phyloP scores from a whole-genome alignment of 495 filamentous ascomycete genomes.

The Trichoderma parareesei region DNA sequence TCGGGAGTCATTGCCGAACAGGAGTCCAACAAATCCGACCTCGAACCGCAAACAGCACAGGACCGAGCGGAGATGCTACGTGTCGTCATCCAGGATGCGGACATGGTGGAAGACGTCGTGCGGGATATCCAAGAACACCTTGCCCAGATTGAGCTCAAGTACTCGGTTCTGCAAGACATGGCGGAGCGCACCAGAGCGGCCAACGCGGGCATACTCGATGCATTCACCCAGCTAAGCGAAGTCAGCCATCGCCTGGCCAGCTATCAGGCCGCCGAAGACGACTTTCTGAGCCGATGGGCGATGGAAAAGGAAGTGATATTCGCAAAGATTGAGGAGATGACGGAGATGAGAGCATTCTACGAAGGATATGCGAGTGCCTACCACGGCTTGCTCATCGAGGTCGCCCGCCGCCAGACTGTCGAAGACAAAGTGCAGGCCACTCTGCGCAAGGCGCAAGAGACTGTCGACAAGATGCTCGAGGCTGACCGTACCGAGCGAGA shows the following conservation, averaged over 20 bases:
- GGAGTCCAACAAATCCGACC: conserved; percentile 45
- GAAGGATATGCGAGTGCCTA: conserved; percentile 78
- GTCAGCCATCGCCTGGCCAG: conserved; percentile 55
- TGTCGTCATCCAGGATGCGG: conserved; percentile 75
- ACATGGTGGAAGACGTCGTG: conserved; percentile 84
- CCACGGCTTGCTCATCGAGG: conserved; percentile 73
- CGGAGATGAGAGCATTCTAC: conserved; percentile 66
- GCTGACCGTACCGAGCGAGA: conserved; percentile 68
- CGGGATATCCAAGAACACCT: conserved; percentile 70
- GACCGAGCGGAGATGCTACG: conserved; percentile 77
- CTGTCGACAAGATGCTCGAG: conserved; percentile 66
- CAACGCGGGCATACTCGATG: conserved; percentile 39
- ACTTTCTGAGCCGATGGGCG: conserved; percentile 68
- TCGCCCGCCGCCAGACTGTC: conserved; percentile 59
- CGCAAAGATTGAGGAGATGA: conserved; percentile 62
- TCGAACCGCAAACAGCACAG: conserved; percentile 63
- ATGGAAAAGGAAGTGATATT: conserved; percentile 62
- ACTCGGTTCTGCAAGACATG: conserved; percentile 48
- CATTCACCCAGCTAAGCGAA: conserved; percentile 59
- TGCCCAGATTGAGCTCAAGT: conserved; percentile 65
- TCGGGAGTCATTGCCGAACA: conserved; percentile 51
- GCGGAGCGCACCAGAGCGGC: conserved; percentile 45
- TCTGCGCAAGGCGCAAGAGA: conserved; percentile 63
- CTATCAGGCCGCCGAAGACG: conserved; percentile 61
- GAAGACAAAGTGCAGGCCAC: conserved; percentile 67